These are phyloP conservation scores for Haematococcus sp. DNA, from an alignment of 139 green algal genomes.

Conservation along the genomic window DNA sequence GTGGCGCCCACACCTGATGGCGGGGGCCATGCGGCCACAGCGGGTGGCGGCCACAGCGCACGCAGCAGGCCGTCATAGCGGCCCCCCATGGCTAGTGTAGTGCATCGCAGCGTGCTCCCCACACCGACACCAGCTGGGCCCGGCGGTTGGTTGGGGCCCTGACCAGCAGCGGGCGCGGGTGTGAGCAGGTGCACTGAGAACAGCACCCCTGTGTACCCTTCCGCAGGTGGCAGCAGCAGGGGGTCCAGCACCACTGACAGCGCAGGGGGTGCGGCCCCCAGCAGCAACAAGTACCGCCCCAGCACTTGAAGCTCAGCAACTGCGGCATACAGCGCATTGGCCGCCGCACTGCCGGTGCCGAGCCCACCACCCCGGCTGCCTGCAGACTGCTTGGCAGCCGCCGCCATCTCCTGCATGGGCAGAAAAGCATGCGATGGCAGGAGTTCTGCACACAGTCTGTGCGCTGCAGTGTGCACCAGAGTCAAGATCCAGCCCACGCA, in stretches of 20 bases:
- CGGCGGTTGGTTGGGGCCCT: too few species aligned
- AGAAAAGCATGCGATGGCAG: neutral
- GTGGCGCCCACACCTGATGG: conserved; percentile 66
- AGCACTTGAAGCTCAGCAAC: conserved; percentile 1
- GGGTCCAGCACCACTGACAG: conserved; percentile 54
- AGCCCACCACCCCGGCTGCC: too few species aligned
- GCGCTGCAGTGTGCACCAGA: too few species aligned
- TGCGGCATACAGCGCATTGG: too few species aligned
- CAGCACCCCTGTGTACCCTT: conserved; percentile 49
- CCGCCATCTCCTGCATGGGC: neutral
- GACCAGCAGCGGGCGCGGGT: neutral
- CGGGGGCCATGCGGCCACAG: conserved; percentile 12
- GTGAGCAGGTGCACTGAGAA: conserved; percentile 25
- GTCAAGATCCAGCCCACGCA: too few species aligned
- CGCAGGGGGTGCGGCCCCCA: neutral
- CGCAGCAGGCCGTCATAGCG: conserved; percentile 73
- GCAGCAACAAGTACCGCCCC: conserved; percentile 5
- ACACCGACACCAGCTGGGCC: neutral
- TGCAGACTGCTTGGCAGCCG: too few species aligned
- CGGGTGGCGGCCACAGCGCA: conserved; percentile 49
- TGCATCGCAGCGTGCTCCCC: neutral
- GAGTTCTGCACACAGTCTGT: too few species aligned
- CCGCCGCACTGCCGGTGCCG: too few species aligned
- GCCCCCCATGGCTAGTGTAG: conserved; percentile 44
- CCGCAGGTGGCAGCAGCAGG: conserved; percentile 56